These are phyloP conservation scores for Capronia coronata DNA, from an alignment of 2,329 filamentous ascomycete genomes.

Conservation along the genomic window DNA sequence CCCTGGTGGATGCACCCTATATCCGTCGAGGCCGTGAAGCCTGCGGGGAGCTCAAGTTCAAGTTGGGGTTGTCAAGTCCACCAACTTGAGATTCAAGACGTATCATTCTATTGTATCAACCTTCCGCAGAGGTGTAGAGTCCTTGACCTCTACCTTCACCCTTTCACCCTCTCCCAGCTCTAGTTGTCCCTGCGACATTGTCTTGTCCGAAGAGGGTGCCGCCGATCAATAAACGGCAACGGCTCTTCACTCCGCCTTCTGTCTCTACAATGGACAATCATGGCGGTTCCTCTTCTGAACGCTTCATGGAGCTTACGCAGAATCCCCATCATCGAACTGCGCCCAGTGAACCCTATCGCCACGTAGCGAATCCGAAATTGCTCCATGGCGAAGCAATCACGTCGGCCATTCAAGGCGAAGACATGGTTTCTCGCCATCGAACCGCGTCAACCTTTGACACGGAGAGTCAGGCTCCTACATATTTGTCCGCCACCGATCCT, in stretches of 20 bases:
- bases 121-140: too few relatives aligned
- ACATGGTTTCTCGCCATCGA: constrained; percentile 22
- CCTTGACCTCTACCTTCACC: too few relatives aligned
- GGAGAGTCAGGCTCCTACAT: constrained; percentile 48
- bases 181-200: too few relatives aligned
- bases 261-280: constrained; percentile 5
- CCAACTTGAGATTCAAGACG: too few relatives aligned
- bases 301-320: constrained; percentile 22
- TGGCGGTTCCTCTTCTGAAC: constrained; percentile 6
- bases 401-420: constrained; percentile 22
- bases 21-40: too few relatives aligned
- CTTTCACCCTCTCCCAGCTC: too few relatives aligned
- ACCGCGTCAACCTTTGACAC: constrained; percentile 36
- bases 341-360: constrained; percentile 5
- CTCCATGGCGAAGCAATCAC: constrained; percentile 25
- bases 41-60: too few relatives aligned
- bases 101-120: too few relatives aligned
- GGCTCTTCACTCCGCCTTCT: background rate
- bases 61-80: too few relatives aligned
- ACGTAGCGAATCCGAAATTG: constrained; percentile 17
- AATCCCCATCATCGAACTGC: constrained; percentile 17
- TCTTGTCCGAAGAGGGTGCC: too few relatives aligned
- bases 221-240: background rate
- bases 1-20: too few relatives aligned
- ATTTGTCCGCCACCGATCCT: constrained; percentile 65